Conservation (phyloP, 495 filamentous ascomycete genomes). For the Hypoxylon perforatum region DNA sequence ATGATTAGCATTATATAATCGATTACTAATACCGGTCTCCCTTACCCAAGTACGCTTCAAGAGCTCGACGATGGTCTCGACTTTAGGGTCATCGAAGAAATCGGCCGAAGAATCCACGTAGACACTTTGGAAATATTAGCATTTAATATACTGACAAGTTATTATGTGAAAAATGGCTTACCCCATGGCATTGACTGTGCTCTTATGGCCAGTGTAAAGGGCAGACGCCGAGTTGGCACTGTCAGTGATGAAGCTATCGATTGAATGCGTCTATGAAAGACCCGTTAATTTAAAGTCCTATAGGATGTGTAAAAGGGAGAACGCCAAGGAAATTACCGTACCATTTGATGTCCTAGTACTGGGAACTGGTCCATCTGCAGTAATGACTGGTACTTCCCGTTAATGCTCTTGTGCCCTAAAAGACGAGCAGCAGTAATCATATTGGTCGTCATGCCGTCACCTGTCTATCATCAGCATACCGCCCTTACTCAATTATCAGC, state of each 20-base stretch:
- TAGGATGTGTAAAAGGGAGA: neutral
- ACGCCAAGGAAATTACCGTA: too few relatives aligned
- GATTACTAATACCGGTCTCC: neutral
- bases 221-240: conserved; percentile 80
- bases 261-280: conserved; percentile 66
- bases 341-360: conserved; percentile 75
- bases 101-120: conserved; percentile 75
- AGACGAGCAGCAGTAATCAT: conserved; percentile 79
- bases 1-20: conserved; percentile 13
- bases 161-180: conserved; percentile 23
- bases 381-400: conserved; percentile 75
- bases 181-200: conserved; percentile 76
- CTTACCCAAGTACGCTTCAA: conserved; percentile 69
- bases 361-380: conserved; percentile 79
- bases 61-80: conserved; percentile 80
- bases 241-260: conserved; percentile 81
- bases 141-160: neutral
- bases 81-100: conserved; percentile 78
- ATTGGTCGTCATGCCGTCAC: conserved; percentile 82
- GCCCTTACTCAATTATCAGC: too few relatives aligned
- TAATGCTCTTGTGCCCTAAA: conserved; percentile 78
- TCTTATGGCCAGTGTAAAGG: conserved; percentile 80
- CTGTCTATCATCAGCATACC: conserved; percentile 32
- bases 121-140: conserved; percentile 53
- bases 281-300: conserved; percentile 15